Evolutionary conservation across 139 green algal species (phyloP).

Genomic region (Tetraselmis striata): DNA sequence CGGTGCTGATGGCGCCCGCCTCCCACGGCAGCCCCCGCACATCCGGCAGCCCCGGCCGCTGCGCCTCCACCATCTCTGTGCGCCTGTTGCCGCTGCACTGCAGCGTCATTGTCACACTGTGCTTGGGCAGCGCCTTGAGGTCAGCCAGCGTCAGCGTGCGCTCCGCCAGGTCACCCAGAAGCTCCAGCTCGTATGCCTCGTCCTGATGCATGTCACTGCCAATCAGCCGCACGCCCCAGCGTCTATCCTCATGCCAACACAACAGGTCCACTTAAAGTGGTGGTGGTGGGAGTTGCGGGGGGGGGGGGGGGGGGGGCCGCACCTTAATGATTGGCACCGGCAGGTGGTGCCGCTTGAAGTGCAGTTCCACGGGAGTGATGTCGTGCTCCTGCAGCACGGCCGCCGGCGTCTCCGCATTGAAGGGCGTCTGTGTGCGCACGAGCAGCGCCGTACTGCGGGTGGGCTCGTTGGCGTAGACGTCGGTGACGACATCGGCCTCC

Average conservation of each 20-base stretch:
- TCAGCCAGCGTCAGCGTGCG: conserved; percentile 52
- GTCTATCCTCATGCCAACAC: no score
- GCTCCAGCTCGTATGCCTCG: conserved; percentile 2
- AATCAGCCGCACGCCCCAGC: no score
- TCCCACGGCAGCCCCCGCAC: conserved; percentile 77
- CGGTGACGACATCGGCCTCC: not conserved
- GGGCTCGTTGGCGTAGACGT: conserved; percentile 75
- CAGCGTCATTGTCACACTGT: conserved; percentile 61
- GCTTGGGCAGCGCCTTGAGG: conserved; percentile 68
- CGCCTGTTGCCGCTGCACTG: conserved; percentile 84
- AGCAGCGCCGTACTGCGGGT: conserved; percentile 53
- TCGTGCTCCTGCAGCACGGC: conserved; percentile 44
- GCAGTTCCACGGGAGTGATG: conserved; percentile 72
- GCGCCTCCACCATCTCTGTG: conserved; percentile 51
- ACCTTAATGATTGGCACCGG: conserved; percentile 49
- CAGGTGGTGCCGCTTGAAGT: conserved; percentile 83
- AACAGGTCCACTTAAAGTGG: no score
- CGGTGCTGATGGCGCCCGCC: conserved; percentile 59
- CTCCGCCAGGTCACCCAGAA: not conserved
- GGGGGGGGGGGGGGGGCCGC: no score
- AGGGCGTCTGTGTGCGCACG: conserved; percentile 56
- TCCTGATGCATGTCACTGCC: no score
- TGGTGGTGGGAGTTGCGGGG: no score
- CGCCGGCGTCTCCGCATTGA: conserved; percentile 74
- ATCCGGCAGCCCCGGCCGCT: conserved; percentile 21